Evolutionary conservation across 257 asterid genomes (phyloP).

Genomic region (Hygrophila difformis): DNA sequence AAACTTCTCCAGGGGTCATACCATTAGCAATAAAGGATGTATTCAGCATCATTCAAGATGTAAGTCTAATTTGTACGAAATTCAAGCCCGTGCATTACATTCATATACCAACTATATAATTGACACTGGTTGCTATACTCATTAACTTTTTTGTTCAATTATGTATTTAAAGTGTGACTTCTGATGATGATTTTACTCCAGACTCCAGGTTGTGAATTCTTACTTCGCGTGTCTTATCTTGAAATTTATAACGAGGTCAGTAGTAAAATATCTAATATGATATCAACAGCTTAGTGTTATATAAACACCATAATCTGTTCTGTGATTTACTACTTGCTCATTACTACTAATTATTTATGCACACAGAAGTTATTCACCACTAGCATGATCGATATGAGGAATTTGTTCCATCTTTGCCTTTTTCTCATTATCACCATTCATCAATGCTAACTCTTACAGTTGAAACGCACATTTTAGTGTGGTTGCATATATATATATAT

Average conservation of each 20-base stretch:
- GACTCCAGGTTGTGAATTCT: constrained; percentile 98
- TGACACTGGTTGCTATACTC: not conserved
- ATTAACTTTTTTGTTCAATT: constrained; percentile 2
- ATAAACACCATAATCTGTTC: too few species aligned
- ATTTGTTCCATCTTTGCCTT: constrained; percentile 1
- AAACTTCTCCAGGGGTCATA: constrained; percentile 80
- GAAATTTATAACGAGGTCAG: constrained; percentile 95
- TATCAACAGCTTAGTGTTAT: too few species aligned
- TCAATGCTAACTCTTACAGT: constrained; percentile 3
- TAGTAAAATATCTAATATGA: constrained; percentile 10
- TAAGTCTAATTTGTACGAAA: constrained; percentile 29
- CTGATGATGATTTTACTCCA: constrained; percentile 31
- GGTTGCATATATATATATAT: not conserved
- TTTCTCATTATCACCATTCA: constrained; percentile 2
- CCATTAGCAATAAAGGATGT: constrained; percentile 97
- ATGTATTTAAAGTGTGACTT: constrained; percentile 2
- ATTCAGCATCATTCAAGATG: constrained; percentile 97
- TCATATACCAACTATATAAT: too few species aligned
- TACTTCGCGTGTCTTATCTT: constrained; percentile 95
- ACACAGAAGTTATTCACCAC: not conserved
- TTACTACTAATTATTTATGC: too few species aligned
- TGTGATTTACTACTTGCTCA: too few species aligned
- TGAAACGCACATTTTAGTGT: not conserved
- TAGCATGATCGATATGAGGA: not conserved
- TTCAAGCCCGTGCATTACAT: not conserved